Base-by-base conservation (phyloP, 2,329 filamentous ascomycete genomes). In the Trichoderma cornu-damae region DNA sequence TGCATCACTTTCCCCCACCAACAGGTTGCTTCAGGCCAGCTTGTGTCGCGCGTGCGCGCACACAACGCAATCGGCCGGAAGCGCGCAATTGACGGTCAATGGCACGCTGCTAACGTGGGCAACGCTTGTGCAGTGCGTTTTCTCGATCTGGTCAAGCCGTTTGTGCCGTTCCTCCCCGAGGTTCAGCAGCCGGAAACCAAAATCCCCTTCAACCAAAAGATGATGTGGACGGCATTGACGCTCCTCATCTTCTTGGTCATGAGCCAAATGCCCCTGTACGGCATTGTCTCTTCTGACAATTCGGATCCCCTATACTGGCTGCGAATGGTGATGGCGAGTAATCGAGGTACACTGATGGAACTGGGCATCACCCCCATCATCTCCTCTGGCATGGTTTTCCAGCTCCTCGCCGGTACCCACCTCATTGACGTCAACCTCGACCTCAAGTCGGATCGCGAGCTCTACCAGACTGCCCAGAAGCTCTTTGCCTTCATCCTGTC, bases 351-450 rank as follows among this genome's bases (percentile, higher is more conserved):
- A 24, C 75, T 96, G 74, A 96, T 96, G 92, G 92, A 96, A 73
- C 73, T 96, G 79, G 91, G 92, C 80, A 94, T 97, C 68, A 96
- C 94, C 22, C 95, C 95, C 68, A 99, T 99, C 77, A 97, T 99
- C 78, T 96, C 94, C 60, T 97, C 94, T 35, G 94, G 94, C 77
- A 99, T 99, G 94, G 91, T 99, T 70, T 99, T 99, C 86, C 94
- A 99, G 87, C 92, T 99, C 70, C 89, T 99, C 65, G 94, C 94
- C 71, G 94, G 94, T 72, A 99, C 94, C 75, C 94, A 99, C 84
- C 88, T 97, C 80, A 97, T 99, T 77, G 94, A 99, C 75, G 93
- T 99, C 82, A 97, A 99, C 85, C 89, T 99, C 69, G 94, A 99
- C 83, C 87, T 97, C 77, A 99, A 99, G 84, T 94, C 93, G 75